phyloP scores from a whole-genome alignment of 148 eudicot species.

The Rhododendron griersonianum region DNA sequence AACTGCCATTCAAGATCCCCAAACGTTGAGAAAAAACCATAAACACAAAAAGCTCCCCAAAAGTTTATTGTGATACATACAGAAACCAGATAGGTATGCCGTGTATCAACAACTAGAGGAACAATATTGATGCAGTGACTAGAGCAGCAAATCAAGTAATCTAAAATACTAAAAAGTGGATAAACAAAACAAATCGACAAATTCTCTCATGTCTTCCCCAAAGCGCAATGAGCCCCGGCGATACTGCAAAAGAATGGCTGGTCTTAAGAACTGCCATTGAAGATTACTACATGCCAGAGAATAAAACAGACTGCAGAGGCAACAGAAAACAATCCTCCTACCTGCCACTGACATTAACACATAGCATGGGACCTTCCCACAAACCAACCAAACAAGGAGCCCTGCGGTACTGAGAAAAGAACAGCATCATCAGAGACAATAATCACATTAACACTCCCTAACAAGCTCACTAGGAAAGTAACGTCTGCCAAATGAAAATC shows the following conservation, averaged over 20 bases:
- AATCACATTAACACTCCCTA: neutral
- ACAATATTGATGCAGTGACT: neutral
- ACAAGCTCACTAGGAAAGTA: neutral
- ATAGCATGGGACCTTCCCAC: slow-evolving; percentile 4
- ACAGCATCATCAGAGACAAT: neutral
- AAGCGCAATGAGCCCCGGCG: neutral
- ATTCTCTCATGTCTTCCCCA: neutral
- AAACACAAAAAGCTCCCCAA: neutral
- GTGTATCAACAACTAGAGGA: neutral
- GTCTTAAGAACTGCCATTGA: neutral
- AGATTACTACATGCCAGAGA: neutral
- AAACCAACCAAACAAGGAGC: neutral
- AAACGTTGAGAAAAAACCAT: neutral
- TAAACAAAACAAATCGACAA: neutral
- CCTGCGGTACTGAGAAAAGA: neutral
- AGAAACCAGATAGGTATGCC: neutral
- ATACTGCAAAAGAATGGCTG: slow-evolving; percentile 3
- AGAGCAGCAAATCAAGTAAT: neutral
- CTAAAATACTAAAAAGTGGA: neutral
- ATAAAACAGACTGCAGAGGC: neutral
- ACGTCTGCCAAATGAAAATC: neutral
- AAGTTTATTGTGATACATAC: neutral
- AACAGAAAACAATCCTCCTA: neutral
- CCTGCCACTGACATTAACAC: neutral
- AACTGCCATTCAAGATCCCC: neutral